Base-by-base conservation (phyloP, 352 stramenopile genomes). In the Globisporangium orthogonon region DNA sequence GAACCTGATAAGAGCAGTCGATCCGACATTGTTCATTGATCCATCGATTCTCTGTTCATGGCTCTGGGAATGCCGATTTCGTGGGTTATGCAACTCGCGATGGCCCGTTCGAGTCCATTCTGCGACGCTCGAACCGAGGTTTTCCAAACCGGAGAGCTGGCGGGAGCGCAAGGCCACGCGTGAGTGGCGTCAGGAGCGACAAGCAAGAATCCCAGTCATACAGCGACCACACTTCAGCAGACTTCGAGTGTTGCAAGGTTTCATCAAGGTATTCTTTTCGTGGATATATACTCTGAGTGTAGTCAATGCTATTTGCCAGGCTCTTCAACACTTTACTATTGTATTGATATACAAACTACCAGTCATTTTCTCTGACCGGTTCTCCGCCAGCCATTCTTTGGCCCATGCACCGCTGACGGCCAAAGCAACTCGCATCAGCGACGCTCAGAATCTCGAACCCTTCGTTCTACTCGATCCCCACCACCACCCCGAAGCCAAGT, bases 381-480 rank as follows among this genome's bases (percentile, higher is more conserved):
- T 48, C 43, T 28, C 43, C 43, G 23, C 43, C 43, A 48, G 7
- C n/a, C 43, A 11, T 48, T 11, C 43, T 48, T 23, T 23, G 23
- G 23, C 23, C 23, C 23, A 23, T 23, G 23, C 43, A 14, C 10
- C 17, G 6, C 33, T 23, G 10, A 31, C 30, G 9, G 43, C n/a
- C 1, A 4, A 3, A 11, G 43, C 23, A 7, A 28, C 23, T 17
- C 46, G 14, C 11, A 11, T 2, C 18, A 17, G 28, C 28, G 28
- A 10, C 46, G 46, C 46, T 50, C 44, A 60, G 59, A 65, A 65
- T 65, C 59, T 65, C 59, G 62, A 76, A 61, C 68, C 65, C 65
- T 63, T 65, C 69, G 63, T 74, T 74, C 62, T 61, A 61, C 64
- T 63, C 66, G 68, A 76, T 73, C 65, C 50, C 57, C 50, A 43